These are phyloP conservation scores for Talaromyces islandicus DNA, from an alignment of 2,329 filamentous ascomycete genomes.

Conservation along the genomic window DNA sequence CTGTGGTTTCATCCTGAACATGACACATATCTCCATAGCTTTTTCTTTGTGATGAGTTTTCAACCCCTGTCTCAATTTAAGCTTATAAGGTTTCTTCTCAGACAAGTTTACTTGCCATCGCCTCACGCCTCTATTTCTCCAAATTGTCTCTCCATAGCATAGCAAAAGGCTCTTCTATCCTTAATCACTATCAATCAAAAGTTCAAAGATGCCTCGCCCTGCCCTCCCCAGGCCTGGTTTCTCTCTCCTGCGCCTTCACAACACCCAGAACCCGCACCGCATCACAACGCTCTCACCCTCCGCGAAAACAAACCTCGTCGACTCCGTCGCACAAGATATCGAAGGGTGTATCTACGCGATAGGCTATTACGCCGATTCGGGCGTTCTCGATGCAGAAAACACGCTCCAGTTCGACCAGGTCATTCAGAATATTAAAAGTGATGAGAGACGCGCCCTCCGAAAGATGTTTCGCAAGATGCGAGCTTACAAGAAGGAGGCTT, in stretches of 20 bases:
- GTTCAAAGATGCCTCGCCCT: slow-evolving; percentile 8
- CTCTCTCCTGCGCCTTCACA: slow-evolving; percentile 9
- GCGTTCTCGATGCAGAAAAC: slow-evolving; percentile 5
- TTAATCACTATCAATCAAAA: not conserved
- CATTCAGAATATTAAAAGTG: slow-evolving; percentile 1
- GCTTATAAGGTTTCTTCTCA: not conserved
- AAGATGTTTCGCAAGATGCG: not conserved
- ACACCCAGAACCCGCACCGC: slow-evolving; percentile 4
- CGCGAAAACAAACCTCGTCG: slow-evolving; percentile 6
- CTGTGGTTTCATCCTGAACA: not conserved
- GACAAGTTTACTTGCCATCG: not conserved
- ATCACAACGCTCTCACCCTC: slow-evolving; percentile 3
- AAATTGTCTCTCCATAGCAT: not conserved
- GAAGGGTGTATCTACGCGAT: slow-evolving; percentile 8
- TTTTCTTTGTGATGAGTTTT: not conserved
- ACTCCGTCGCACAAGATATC: slow-evolving; percentile 9
- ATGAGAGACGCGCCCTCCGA: not conserved
- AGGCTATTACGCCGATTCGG: slow-evolving; percentile 3
- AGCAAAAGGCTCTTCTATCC: not conserved
- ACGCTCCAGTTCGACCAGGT: slow-evolving; percentile 9
- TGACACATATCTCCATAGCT: not conserved
- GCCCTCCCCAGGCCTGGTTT: slow-evolving; percentile 7
- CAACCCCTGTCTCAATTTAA: not conserved
- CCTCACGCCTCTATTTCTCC: not conserved
- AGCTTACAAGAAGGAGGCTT: slow-evolving; percentile 1